Evolutionary conservation across 2,329 filamentous ascomycete genomes (phyloP).

Genomic region (Fusarium bulbicola): DNA sequence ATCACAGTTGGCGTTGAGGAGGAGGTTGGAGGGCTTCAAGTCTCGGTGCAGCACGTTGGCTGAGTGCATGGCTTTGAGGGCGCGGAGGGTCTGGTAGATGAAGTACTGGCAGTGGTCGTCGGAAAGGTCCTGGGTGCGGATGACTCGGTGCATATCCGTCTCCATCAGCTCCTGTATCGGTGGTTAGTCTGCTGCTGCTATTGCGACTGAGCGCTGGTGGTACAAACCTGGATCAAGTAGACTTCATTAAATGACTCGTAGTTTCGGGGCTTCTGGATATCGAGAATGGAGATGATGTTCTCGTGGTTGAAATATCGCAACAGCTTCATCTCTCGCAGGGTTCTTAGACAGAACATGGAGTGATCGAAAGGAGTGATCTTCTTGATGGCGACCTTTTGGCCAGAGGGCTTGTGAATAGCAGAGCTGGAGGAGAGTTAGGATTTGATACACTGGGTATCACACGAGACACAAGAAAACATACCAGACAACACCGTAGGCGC

Average conservation of each 20-base stretch:
- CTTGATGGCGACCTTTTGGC: slow-evolving; percentile 99
- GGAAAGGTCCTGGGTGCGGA: slow-evolving; percentile 96
- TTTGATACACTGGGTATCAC: background rate
- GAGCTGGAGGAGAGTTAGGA: slow-evolving; percentile 66
- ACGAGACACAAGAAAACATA: slow-evolving; percentile 58
- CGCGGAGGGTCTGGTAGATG: slow-evolving; percentile 98
- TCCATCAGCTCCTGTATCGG: slow-evolving; percentile 89
- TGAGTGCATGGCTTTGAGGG: slow-evolving; percentile 98
- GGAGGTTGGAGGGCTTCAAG: slow-evolving; percentile 94
- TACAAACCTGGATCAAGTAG: slow-evolving; percentile 91
- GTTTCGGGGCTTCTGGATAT: slow-evolving; percentile 97
- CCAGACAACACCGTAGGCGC: slow-evolving; percentile 98
- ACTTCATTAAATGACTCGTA: slow-evolving; percentile 98
- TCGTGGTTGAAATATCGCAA: slow-evolving; percentile 99
- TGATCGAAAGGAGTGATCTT: slow-evolving; percentile 99
- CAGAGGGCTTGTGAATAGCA: slow-evolving; percentile 95
- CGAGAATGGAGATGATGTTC: slow-evolving; percentile 99
- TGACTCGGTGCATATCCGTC: slow-evolving; percentile 99
- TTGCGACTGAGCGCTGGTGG: background rate
- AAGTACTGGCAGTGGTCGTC: slow-evolving; percentile 99
- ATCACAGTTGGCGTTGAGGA: slow-evolving; percentile 98
- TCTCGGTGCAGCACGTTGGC: slow-evolving; percentile 98
- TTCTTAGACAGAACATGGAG: slow-evolving; percentile 97
- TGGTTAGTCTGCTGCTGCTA: slow-evolving; percentile 12
- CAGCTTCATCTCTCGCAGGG: slow-evolving; percentile 98